Conservation (phyloP, 345 rosid genomes). For the Rhizophora apiculata region DNA sequence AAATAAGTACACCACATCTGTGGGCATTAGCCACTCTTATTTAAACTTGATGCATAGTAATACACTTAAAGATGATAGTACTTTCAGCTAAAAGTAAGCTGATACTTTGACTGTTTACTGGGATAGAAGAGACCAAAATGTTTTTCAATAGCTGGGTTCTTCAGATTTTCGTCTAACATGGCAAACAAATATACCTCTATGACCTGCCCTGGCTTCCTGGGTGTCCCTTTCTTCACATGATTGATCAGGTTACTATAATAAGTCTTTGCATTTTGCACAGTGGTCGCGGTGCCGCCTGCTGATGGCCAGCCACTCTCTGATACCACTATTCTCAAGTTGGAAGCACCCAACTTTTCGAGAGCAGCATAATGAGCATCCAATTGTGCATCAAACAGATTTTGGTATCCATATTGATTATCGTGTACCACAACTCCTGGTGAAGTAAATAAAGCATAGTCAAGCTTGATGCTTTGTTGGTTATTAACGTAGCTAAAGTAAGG, state of each 20-base stretch:
- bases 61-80: background rate
- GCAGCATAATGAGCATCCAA: conserved; percentile 20
- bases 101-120: conserved; percentile 16
- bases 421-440: conserved; percentile 12
- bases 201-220: conserved; percentile 13
- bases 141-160: conserved; percentile 5
- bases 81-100: conserved; percentile 4
- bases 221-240: conserved; percentile 30
- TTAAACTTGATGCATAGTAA: background rate
- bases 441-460: conserved; percentile 25
- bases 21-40: background rate
- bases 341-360: conserved; percentile 18
- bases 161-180: conserved; percentile 25
- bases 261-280: conserved; percentile 16
- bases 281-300: conserved; percentile 9
- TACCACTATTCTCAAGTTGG: conserved; percentile 13
- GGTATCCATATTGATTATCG: conserved; percentile 16
- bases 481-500: conserved; percentile 20
- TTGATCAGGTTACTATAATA: conserved; percentile 18
- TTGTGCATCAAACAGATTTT: conserved; percentile 28
- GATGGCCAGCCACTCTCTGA: conserved; percentile 36
- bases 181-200: conserved; percentile 22
- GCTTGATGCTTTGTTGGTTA: background rate
- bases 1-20: too few species aligned
- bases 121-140: conserved; percentile 24